Evolutionary conservation across 2,329 filamentous ascomycete species (phyloP), one percentile per base, ranked within the genome.

Genomic region (Sordariomycetes sp.): DNA sequence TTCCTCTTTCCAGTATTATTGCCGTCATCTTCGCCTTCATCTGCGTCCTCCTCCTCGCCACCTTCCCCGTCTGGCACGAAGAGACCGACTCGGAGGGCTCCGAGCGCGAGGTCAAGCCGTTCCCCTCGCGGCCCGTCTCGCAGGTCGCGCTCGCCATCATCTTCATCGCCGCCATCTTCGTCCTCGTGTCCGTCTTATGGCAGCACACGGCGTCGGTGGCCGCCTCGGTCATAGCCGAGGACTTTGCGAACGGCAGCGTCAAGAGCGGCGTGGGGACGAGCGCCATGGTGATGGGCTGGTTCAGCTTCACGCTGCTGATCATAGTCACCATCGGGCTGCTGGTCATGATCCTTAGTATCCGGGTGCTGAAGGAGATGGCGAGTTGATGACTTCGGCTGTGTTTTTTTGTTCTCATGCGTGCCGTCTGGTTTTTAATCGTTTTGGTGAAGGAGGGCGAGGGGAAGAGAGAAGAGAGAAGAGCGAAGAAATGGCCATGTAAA

Each of bases 271-370:
- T 97, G 14, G 92, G 92, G n/a, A 92, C 90, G 54, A 89, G 87
- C 46, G 93, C 94, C 59, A 97, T 99, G 90, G 89, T 97, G 20
- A 79, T 99, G 68, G 94, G 94, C 60, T 99, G 94, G 94, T 97
- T 99, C 73, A 89, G 90, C 50, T 97, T 99, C 68, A 88, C 89
- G 24, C 73, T 97, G 57, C 79, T 99, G 63, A 96, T 99, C 66
- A 87, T 97, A 61, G 93, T 97, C 57, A 97, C 93, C 54, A 94
- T 97, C 67, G 94, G 93, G 59, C 73, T 97, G 72, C 77, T 99
- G 62, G 88, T 97, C 67, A 97, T 97, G 91, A 96, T 97, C 67
- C 76, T 97, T 71, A 97, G 91, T 74, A 94, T 97, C 69, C 82
- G 86, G 64, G 80, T 96, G 59, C 75, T 97, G 63, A 80, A 84